These are phyloP conservation scores for Brettanomyces sp. DNA, from an alignment of 805 yeast genomes.

Conservation along the genomic window DNA sequence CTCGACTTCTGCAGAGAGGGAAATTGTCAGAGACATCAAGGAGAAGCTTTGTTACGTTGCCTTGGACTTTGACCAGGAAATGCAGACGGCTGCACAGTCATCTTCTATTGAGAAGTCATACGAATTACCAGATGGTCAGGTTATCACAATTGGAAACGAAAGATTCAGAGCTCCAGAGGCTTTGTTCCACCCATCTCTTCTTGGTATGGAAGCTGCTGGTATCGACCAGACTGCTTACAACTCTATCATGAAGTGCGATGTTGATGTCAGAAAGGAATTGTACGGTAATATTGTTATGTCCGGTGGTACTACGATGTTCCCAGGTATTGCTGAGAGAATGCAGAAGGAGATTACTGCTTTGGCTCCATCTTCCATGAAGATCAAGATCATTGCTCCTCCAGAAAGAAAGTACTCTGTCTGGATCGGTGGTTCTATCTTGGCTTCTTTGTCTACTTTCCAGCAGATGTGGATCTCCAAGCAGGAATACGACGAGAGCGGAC, in stretches of 20 bases:
- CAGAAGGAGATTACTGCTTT: slow-evolving; percentile 99
- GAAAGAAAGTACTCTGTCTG: slow-evolving; percentile 99
- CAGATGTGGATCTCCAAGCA: slow-evolving; percentile 99
- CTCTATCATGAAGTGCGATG: slow-evolving; percentile 97
- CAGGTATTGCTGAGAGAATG: slow-evolving; percentile 99
- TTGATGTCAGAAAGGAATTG: slow-evolving; percentile 97
- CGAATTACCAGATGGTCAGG: slow-evolving; percentile 99
- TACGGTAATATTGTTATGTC: slow-evolving; percentile 99
- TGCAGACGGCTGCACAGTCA: slow-evolving; percentile 98
- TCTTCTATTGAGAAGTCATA: slow-evolving; percentile 97
- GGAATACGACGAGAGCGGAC: slow-evolving; percentile 99
- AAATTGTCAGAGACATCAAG: slow-evolving; percentile 88
- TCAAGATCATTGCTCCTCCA: slow-evolving; percentile 98
- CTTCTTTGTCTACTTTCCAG: slow-evolving; percentile 98
- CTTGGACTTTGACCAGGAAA: slow-evolving; percentile 97
- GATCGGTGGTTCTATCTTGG: slow-evolving; percentile 99
- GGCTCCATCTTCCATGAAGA: slow-evolving; percentile 99
- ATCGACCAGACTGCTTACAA: slow-evolving; percentile 95
- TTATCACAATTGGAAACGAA: slow-evolving; percentile 98
- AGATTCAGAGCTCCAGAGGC: slow-evolving; percentile 99
- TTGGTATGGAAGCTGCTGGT: slow-evolving; percentile 92
- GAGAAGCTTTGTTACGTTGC: slow-evolving; percentile 99
- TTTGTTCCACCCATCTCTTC: slow-evolving; percentile 94
- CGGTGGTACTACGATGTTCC: slow-evolving; percentile 99
- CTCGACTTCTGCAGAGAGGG: slow-evolving; percentile 99